A percentile compares a stretch with the other conserved stretches of the same genome.
Conservation (phyloP, 2,329 filamentous ascomycete genomes). For the Colletotrichum simmondsii region DNA sequence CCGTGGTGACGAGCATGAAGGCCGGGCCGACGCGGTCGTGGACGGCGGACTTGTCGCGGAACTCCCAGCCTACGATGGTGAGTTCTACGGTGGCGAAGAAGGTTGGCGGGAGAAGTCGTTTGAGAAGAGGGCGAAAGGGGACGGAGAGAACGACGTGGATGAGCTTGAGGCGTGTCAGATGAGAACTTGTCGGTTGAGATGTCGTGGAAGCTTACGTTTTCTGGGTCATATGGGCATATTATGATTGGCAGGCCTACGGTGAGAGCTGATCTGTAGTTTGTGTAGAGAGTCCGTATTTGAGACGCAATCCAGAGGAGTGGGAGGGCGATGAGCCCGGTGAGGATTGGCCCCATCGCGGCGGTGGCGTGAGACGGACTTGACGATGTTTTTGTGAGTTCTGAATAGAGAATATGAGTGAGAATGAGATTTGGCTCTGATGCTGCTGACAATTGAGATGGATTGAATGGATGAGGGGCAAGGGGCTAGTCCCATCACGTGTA, state of each 20-base stretch:
- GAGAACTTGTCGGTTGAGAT: too few relatives aligned
- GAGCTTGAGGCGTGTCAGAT: neutral
- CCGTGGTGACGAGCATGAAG: slow-evolving; percentile 45
- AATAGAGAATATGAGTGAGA: neutral
- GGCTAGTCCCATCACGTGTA: too few relatives aligned
- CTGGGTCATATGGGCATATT: neutral
- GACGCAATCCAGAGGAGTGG: slow-evolving; percentile 8
- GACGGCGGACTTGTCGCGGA: slow-evolving; percentile 39
- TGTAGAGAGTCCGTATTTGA: slow-evolving; percentile 13
- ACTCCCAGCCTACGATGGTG: slow-evolving; percentile 46
- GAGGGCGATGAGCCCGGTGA: neutral
- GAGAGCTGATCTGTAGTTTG: neutral
- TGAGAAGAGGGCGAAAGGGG: slow-evolving; percentile 35
- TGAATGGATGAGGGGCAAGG: too few relatives aligned
- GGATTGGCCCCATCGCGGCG: neutral
- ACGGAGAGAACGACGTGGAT: slow-evolving; percentile 36
- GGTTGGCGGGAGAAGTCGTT: slow-evolving; percentile 40
- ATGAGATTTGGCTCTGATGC: too few relatives aligned
- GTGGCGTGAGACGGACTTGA: too few relatives aligned
- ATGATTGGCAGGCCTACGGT: neutral
- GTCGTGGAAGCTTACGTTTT: neutral
- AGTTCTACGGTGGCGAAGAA: slow-evolving; percentile 40
- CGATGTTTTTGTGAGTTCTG: too few relatives aligned
- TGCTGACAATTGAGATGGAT: too few relatives aligned
- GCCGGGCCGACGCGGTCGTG: slow-evolving; percentile 42